Conservation (phyloP, 2,329 filamentous ascomycete species). For the Hypomyces perniciosus region DNA sequence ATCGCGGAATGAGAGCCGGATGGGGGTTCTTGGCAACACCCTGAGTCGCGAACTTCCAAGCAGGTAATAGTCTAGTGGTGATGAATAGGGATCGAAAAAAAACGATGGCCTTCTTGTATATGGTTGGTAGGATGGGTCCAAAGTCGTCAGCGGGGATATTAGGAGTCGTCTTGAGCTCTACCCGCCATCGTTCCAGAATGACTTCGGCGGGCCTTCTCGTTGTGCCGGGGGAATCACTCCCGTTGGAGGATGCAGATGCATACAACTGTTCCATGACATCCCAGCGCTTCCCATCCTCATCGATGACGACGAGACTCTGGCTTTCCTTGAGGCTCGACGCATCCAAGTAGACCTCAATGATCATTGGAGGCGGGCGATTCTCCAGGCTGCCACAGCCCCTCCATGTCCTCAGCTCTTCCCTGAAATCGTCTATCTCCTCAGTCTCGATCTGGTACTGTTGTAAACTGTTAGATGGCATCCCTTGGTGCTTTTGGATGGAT, state of each 20-base stretch:
- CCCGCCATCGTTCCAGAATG: constrained; percentile 82
- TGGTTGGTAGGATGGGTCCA: constrained; percentile 64
- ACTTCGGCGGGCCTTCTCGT: constrained; percentile 60
- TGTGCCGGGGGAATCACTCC: constrained; percentile 35
- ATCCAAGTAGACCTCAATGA: constrained; percentile 88
- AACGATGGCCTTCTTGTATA: constrained; percentile 97
- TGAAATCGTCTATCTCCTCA: constrained; percentile 84
- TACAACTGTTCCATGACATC: constrained; percentile 82
- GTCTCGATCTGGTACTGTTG: constrained; percentile 88
- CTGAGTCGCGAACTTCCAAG: constrained; percentile 75
- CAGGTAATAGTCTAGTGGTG: constrained; percentile 73
- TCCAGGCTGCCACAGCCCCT: constrained; percentile 71
- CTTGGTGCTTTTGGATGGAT: not conserved
- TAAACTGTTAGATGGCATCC: constrained; percentile 11
- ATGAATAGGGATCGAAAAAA: constrained; percentile 86
- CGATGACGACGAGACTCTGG: constrained; percentile 80
- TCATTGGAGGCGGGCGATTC: constrained; percentile 71
- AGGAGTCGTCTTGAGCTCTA: constrained; percentile 60
- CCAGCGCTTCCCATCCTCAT: constrained; percentile 87
- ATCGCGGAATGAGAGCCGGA: constrained; percentile 66
- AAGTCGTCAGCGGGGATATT: constrained; percentile 54
- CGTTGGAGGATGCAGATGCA: constrained; percentile 50
- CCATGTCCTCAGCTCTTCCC: constrained; percentile 76
- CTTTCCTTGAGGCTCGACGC: constrained; percentile 71
- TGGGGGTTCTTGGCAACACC: constrained; percentile 65